Evolutionary conservation across 345 rosid genomes (phyloP).

Genomic region (Citrus cavaleriei): DNA sequence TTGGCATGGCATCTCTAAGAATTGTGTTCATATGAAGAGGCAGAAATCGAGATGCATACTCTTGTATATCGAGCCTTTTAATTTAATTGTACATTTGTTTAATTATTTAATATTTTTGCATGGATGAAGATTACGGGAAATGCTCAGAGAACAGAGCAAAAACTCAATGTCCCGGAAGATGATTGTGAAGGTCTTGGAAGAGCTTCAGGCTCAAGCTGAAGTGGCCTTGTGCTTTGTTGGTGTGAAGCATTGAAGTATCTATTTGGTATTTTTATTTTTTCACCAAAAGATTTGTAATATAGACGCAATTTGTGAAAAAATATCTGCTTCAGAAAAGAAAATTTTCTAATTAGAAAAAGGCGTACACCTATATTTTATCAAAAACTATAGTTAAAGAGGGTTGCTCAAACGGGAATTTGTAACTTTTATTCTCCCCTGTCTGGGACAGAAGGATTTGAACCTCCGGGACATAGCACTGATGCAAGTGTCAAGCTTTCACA

Average conservation of each 20-base stretch:
- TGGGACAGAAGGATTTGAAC: no score
- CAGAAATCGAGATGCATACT: neutral
- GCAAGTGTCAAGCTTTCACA: neutral
- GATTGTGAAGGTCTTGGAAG: conserved; percentile 79
- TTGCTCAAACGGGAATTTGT: no score
- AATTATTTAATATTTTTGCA: conserved; percentile 9
- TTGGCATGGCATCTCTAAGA: neutral
- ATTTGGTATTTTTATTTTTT: no score
- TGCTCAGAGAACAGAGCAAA: conserved; percentile 60
- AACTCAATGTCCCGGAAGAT: conserved; percentile 50
- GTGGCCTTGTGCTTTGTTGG: conserved; percentile 91
- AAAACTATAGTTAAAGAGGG: no score
- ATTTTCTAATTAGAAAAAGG: no score
- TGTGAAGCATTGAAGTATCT: conserved; percentile 46
- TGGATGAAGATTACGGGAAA: conserved; percentile 64
- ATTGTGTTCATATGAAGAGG: neutral
- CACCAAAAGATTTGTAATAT: neutral
- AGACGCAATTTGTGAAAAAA: no score
- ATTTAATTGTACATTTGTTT: neutral
- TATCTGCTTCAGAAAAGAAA: no score
- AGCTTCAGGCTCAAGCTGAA: conserved; percentile 95
- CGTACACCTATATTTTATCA: no score
- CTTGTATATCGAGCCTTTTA: neutral
- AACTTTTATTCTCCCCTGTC: no score
- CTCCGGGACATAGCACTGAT: neutral